Evolutionary conservation across 2,329 filamentous ascomycete species (phyloP).

Genomic region (Cladophialophora psammophila): DNA sequence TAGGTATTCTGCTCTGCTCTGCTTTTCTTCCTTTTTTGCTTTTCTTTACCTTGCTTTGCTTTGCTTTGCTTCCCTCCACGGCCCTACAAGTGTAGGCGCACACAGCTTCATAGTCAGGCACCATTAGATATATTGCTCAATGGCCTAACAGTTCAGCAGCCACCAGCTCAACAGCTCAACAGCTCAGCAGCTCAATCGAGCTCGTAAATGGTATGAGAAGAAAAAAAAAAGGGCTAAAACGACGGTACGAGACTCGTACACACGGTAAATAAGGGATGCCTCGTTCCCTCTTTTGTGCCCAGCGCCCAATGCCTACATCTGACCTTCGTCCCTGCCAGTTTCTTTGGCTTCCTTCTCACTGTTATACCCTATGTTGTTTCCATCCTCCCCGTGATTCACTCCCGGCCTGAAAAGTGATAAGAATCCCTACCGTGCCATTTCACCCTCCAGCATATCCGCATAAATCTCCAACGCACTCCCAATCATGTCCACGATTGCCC

Average conservation of each 20-base stretch:
- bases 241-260: constrained; percentile 4
- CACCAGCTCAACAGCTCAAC: neutral
- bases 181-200: neutral
- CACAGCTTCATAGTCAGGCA: too few species aligned
- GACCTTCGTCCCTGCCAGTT: too few species aligned
- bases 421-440: constrained; percentile 29
- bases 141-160: neutral
- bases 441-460: constrained; percentile 53
- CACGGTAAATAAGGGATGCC: neutral
- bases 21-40: too few species aligned
- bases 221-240: neutral
- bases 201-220: neutral
- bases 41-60: too few species aligned
- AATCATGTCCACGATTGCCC: constrained; percentile 58
- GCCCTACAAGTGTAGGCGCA: too few species aligned
- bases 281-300: constrained; percentile 6
- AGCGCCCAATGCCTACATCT: neutral
- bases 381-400: neutral
- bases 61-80: too few species aligned
- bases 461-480: constrained; percentile 56
- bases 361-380: neutral
- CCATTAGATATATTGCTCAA: neutral
- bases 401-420: neutral
- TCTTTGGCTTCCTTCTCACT: neutral
- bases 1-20: too few species aligned